Evolutionary conservation across 2,329 filamentous ascomycete genomes (phyloP), one percentile per base, ranked within the genome.

Genomic region (Amylocarpus encephaloides): DNA sequence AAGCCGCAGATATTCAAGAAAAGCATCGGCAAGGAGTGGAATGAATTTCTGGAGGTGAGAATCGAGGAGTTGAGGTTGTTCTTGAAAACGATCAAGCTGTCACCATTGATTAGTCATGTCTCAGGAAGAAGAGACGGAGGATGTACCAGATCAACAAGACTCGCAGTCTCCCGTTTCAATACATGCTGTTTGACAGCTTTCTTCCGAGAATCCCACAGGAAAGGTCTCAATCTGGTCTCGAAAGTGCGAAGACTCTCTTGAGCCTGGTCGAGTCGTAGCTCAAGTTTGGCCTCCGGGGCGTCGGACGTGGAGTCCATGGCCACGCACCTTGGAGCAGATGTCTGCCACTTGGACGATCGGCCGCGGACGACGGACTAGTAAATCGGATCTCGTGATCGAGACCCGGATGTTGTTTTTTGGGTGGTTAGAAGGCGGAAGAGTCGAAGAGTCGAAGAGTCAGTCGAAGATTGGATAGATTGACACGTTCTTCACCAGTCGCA

Each of bases 51-150:
- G 82, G 38, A 98, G 76, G 67, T 92, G 80, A 9, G 88, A 81
- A 69, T 98, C 93, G 22, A 98, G 78, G 35, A 97, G 77, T 67
- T 98, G 93, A 15, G 93, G 93, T 58, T 94, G 85, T 73, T 96
- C 91, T 74, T 97, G 92, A 60, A 97, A 98, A 1, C 86, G 83
- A 59, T 96, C 90, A 44, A 98, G 80, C 60, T 64, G 33, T 43
- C n/a, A 4, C n/a, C 33, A 10, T 26, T 36, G 7, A 12, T 35
- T 59, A 57, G 19, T 62, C 59, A 49, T 19, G 1, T 29, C 43
- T 26, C 30, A 40, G 18, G 16, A 33, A 26, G 32, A n/a, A 10
- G 6, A 38, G 15, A 18, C 12, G 6, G 15, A 16, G 42, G 10
- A 16, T 54, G 50, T 58, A 80, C 78, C 56, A 70, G 63, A 15